Base-by-base conservation (phyloP, 345 rosid genomes). In the Eucalyptus lansdowneana region DNA sequence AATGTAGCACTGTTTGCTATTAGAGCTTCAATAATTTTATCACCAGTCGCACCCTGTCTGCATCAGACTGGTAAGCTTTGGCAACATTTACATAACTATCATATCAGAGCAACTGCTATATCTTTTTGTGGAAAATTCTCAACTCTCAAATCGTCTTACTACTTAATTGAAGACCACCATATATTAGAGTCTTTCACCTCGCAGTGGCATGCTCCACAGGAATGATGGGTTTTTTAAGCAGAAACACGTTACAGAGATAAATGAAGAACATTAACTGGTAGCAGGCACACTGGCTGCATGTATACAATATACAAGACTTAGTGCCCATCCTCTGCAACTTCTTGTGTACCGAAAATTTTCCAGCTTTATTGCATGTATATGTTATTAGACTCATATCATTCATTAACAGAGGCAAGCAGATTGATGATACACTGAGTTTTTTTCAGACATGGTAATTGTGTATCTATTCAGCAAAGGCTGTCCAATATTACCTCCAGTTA, bases 31-130 rank as follows among this genome's bases (percentile, higher is more conserved):
- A 98, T 94, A 58, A 98, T 98, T 62, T 96, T 96, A 90, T 94
- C 94, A 2, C 98, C 99, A 86, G 95, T 95, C 9, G 97, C 97
- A 89, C 99, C 99, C 88, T 96, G 95, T 89, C 99, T 98, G 94
- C 91, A 91, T 69, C 90, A 67, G 53, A 90, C 44, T 58, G 69
- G 9, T 21, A 47, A 87, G 87, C 50, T 24, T 88, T 16, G 19
- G 49, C 62, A 87, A 88, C 87, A 29, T 8, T 87, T 87, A 51
- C 50, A 47, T 8, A 37, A 50, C 40, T 49, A 62, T 76, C 47
- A 6, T 76, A 40, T 76, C 85, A 76, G 15, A 40, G 85, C 86
- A 2, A 51, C 40, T 42, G 50, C 34, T 42, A 53, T 22, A 44
- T 87, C 15, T 14, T 42, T 44, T 27, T 22, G 85, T 40, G 85